phyloP scores from a whole-genome alignment of 176 grass and related monocot genomes.

The Ensete ventricosum region DNA sequence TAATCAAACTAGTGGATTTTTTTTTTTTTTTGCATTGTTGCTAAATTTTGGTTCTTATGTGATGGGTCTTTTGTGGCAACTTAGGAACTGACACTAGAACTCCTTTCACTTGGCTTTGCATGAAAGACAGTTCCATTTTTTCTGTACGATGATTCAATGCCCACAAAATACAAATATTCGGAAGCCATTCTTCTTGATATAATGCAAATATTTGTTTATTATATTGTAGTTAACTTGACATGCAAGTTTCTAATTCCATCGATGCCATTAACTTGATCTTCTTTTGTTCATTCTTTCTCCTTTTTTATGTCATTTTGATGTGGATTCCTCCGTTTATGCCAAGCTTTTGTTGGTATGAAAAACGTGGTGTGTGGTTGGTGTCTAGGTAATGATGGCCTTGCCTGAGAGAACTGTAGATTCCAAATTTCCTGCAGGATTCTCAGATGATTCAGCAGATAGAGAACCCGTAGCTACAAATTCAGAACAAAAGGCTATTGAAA shows the following conservation, averaged over 20 bases:
- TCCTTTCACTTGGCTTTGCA: too few relatives aligned
- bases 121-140: too few relatives aligned
- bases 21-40: too few relatives aligned
- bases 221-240: background rate
- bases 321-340: too few relatives aligned
- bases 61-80: too few relatives aligned
- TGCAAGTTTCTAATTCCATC: background rate
- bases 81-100: too few relatives aligned
- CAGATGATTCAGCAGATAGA: slow-evolving; percentile 9
- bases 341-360: background rate
- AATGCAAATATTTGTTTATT: background rate
- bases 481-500: slow-evolving; percentile 23
- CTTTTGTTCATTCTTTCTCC: background rate
- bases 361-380: background rate
- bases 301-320: background rate
- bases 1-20: too few relatives aligned
- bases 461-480: slow-evolving; percentile 6
- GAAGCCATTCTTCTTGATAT: background rate
- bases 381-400: slow-evolving; percentile 92
- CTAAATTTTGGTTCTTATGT: too few relatives aligned
- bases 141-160: too few relatives aligned
- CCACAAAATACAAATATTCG: background rate
- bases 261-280: background rate
- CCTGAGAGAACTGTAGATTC: slow-evolving; percentile 36
- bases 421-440: slow-evolving; percentile 16